These are phyloP conservation scores for Heliosperma pusillum DNA, from an alignment of 148 eudicot genomes.

Conservation along the genomic window DNA sequence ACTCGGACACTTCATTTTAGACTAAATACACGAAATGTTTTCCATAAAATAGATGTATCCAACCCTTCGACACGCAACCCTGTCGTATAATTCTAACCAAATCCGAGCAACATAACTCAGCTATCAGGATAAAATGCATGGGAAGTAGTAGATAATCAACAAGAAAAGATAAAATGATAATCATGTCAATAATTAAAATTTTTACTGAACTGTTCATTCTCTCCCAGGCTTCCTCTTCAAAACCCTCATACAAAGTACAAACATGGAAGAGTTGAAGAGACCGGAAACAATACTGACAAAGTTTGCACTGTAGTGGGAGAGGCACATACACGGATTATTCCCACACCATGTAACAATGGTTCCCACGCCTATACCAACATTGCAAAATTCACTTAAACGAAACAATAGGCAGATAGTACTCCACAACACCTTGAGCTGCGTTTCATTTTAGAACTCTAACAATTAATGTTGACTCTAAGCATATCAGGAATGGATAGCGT, in stretches of 20 bases:
- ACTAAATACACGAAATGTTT: too few relatives aligned
- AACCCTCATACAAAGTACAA: background rate
- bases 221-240: background rate
- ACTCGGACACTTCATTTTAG: too few relatives aligned
- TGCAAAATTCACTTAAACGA: too few relatives aligned
- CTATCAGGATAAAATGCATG: background rate
- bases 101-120: too few relatives aligned
- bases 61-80: too few relatives aligned
- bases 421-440: background rate
- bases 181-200: background rate
- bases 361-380: background rate
- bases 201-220: background rate
- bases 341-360: background rate
- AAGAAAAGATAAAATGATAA: background rate
- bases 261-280: background rate
- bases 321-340: background rate
- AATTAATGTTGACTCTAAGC: too few relatives aligned
- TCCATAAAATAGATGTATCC: too few relatives aligned
- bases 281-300: background rate
- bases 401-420: background rate
- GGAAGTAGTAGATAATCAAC: background rate
- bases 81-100: too few relatives aligned
- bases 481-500: too few relatives aligned
- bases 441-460: too few relatives aligned
- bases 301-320: background rate